Base-by-base conservation (phyloP, 2,329 filamentous ascomycete species). In the Fusarium sp. region DNA sequence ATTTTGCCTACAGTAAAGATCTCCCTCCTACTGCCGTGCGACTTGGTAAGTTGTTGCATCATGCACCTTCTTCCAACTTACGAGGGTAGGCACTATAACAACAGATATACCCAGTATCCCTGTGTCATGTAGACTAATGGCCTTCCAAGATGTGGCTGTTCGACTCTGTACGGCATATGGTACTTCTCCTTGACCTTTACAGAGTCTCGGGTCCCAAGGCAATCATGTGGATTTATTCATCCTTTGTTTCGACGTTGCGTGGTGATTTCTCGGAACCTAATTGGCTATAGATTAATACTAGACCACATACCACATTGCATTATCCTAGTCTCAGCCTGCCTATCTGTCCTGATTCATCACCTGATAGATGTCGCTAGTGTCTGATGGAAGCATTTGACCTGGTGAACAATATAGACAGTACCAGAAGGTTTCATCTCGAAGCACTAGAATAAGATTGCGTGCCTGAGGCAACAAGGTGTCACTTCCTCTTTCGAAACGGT, bases 161-260 rank as follows among this genome's bases (percentile, higher is more conserved):
- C 33, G 25, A 39, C 18, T 38, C 49, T 27, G 22, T 18, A 53
- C 31, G 7, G 15, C 22, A 39, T 27, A 38, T 52, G 49, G 49
- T 20, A 29, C 18, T 53, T 14, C 47, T n/a, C 27, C 22, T 33
- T 59, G 35, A 22, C 14, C 27, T 38, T 27, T 54, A 12, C 35
- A 27, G 38, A 27, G n/a, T 31, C 35, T 25, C n/a, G 22, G 20
- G 47, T 39, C 35, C 27, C n/a, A 18, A 18, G 29, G 46, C 45
- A 41, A 64, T 69, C 58, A 64, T 69, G 65, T 68, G 65, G 36
- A 52, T 33, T 44, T 33, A 38, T n/a, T 31, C 25, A 27, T 27
- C 22, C 36, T 50, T 45, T 39, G 17, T 45, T 44, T 29, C 31
- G 54, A 18, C 18, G 22, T 45, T 57, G 46, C 65, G 57, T 68